phyloP scores from a whole-genome alignment of 2,329 filamentous ascomycete species.

The Hypoxylon rubiginosum region DNA sequence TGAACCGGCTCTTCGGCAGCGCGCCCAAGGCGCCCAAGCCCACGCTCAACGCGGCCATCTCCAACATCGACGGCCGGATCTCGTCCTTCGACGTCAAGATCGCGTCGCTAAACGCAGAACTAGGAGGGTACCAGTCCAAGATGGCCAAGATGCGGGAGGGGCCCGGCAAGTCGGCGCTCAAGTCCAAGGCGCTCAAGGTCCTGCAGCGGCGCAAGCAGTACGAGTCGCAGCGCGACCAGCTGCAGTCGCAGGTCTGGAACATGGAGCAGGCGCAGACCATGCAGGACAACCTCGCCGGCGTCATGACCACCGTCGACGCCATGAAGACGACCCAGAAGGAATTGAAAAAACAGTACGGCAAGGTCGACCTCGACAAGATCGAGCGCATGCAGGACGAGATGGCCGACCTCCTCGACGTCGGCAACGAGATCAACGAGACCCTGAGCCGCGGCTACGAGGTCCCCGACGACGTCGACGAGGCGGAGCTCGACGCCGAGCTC shows the following conservation, averaged over 20 bases:
- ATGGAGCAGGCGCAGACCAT: slow-evolving; percentile 99
- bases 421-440: slow-evolving; percentile 98
- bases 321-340: slow-evolving; percentile 98
- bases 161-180: slow-evolving; percentile 91
- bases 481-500: slow-evolving; percentile 94
- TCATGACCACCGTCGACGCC: slow-evolving; percentile 97
- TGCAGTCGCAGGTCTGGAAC: slow-evolving; percentile 96
- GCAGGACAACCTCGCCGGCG: slow-evolving; percentile 98
- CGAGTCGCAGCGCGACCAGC: slow-evolving; percentile 92
- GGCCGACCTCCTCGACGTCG: slow-evolving; percentile 96
- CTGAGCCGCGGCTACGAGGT: slow-evolving; percentile 92
- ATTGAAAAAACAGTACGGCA: slow-evolving; percentile 93
- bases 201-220: slow-evolving; percentile 94
- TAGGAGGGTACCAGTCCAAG: slow-evolving; percentile 87
- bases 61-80: slow-evolving; percentile 76
- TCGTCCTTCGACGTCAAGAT: slow-evolving; percentile 92
- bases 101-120: slow-evolving; percentile 89
- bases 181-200: slow-evolving; percentile 93
- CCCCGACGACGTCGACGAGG: slow-evolving; percentile 96
- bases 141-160: slow-evolving; percentile 95
- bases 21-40: slow-evolving; percentile 91
- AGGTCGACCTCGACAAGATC: slow-evolving; percentile 97
- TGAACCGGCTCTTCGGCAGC: slow-evolving; percentile 97
- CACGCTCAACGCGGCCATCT: slow-evolving; percentile 78
- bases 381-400: slow-evolving; percentile 98